phyloP scores from a whole-genome alignment of 768 basidiomycete species.

The Inosperma sp. region DNA sequence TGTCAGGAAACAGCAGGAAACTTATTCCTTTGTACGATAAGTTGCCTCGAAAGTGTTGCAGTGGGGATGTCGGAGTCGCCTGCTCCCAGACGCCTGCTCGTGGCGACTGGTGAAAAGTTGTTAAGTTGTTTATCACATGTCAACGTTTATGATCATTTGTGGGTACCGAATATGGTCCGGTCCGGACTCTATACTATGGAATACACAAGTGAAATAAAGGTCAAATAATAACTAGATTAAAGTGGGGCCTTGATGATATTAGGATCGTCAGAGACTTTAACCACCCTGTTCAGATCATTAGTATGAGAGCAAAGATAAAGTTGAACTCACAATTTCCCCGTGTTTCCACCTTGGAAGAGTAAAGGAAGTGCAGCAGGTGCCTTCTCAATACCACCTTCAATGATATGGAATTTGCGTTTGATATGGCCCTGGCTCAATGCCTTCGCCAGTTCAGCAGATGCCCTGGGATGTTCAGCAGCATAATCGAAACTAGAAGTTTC shows the following conservation, averaged over 20 bases:
- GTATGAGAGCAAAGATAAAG: conserved; percentile 6
- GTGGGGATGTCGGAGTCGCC: no score
- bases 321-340: conserved; percentile 60
- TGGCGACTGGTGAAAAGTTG: no score
- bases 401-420: conserved; percentile 75
- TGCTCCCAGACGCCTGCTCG: no score
- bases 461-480: conserved; percentile 50
- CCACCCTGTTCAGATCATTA: conserved; percentile 39
- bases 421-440: conserved; percentile 66
- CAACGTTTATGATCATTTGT: no score
- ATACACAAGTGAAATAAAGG: no score
- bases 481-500: conserved; percentile 77
- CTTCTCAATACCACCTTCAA: conserved; percentile 66
- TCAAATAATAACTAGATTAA: no score
- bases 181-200: no score
- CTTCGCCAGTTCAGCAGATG: conserved; percentile 49
- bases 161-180: no score
- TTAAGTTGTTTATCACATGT: no score
- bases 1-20: no score
- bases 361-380: conserved; percentile 66
- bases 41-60: no score
- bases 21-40: no score
- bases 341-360: conserved; percentile 74
- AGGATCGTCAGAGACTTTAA: conserved; percentile 50
- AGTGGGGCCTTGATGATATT: conserved; percentile 26